A percentile compares a stretch with the other conserved stretches of the same genome.
phyloP scores from a whole-genome alignment of 805 yeast genomes.

The Yamadazyma olivae region DNA sequence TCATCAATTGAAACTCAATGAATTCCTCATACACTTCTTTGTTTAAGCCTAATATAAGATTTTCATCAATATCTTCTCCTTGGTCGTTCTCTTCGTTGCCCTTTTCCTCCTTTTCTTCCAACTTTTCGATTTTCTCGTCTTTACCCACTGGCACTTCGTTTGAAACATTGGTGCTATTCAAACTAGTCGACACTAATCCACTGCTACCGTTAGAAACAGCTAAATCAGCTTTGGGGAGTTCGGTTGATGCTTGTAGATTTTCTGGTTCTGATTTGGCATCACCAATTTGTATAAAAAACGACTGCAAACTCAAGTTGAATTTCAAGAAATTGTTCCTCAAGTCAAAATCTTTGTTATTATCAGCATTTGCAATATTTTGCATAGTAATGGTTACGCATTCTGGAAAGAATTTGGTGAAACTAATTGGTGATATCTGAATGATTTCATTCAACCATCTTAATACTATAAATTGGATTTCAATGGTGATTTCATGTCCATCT shows the following conservation, averaged over 20 bases:
- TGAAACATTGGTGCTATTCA: background rate
- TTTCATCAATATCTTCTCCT: constrained; percentile 13
- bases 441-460: constrained; percentile 80
- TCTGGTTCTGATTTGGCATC: constrained; percentile 13
- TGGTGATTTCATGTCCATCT: constrained; percentile 35
- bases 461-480: constrained; percentile 73
- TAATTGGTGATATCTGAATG: constrained; percentile 68
- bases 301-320: constrained; percentile 32
- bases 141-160: background rate
- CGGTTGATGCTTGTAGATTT: background rate
- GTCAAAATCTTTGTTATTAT: constrained; percentile 34
- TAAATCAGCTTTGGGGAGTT: background rate
- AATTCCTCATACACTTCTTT: constrained; percentile 40
- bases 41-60: constrained; percentile 39
- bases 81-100: constrained; percentile 6
- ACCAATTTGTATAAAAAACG: constrained; percentile 28
- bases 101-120: constrained; percentile 5
- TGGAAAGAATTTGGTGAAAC: constrained; percentile 72
- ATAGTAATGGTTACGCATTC: constrained; percentile 68
- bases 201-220: background rate
- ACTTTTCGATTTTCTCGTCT: background rate
- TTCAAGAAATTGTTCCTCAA: constrained; percentile 33
- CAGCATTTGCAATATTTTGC: constrained; percentile 33
- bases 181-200: background rate
- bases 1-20: constrained; percentile 33